These are phyloP conservation scores for Aphelidium insulamus DNA, from an alignment of 371 early-diverging fungal genomes.

Conservation along the genomic window DNA sequence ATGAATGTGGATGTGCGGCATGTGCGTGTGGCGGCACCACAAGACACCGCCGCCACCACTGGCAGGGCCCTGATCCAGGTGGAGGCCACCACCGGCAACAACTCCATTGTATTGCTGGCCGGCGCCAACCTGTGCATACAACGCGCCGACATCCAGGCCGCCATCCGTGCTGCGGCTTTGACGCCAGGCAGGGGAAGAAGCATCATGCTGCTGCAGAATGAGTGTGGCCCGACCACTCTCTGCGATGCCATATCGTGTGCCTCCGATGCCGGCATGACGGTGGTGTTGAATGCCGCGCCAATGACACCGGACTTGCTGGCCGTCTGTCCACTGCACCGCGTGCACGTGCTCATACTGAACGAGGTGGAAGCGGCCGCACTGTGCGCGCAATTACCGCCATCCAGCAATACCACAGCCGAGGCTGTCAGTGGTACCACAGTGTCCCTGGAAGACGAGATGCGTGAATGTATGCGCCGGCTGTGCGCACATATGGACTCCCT, in stretches of 20 bases:
- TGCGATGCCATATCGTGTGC: too few species aligned
- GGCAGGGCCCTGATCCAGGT: slow-evolving; percentile 80
- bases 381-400: slow-evolving; percentile 11
- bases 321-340: slow-evolving; percentile 29
- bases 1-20: slow-evolving; percentile 24
- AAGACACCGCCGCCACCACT: slow-evolving; percentile 25
- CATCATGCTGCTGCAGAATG: slow-evolving; percentile 67
- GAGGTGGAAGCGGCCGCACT: slow-evolving; percentile 39
- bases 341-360: slow-evolving; percentile 56
- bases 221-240: too few species aligned
- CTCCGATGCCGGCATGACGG: slow-evolving; percentile 36
- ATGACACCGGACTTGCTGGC: slow-evolving; percentile 26
- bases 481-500: too few species aligned
- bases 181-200: slow-evolving; percentile 8
- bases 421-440: too few species aligned
- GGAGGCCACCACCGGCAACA: slow-evolving; percentile 38
- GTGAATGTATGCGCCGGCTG: too few species aligned
- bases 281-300: slow-evolving; percentile 75
- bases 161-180: background rate
- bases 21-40: slow-evolving; percentile 11
- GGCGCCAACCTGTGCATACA: slow-evolving; percentile 38
- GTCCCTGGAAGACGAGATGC: too few species aligned
- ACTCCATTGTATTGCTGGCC: slow-evolving; percentile 59
- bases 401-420: too few species aligned
- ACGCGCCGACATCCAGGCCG: too few species aligned